Evolutionary conservation across 495 filamentous ascomycete species (phyloP), one percentile per base, ranked within the genome.

Genomic region (Aspergillus egyptiacus): DNA sequence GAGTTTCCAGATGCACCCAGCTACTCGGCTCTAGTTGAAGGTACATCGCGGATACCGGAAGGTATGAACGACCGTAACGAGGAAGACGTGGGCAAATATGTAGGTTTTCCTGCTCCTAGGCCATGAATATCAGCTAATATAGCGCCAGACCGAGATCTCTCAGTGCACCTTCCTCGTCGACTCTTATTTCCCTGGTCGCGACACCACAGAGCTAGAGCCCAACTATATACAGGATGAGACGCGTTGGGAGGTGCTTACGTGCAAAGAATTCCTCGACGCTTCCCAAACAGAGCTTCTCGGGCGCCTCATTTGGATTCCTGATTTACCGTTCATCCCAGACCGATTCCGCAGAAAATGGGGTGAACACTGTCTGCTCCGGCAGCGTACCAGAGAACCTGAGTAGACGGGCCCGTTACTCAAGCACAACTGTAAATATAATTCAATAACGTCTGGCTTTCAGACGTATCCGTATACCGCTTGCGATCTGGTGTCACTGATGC

Each of bases 51-150:
- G 44, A 76, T 86, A 1, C 86, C 91, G 2, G 67, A 72, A 14
- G 94, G 94, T 9, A 87, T 99, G 82, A 99, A 99, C 59, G 89
- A 96, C 62, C 77, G 80, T 44, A 99, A 99, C 62, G 71, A 80
- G 53, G 90, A 95, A 59, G 94, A 99, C 64, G 67, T 72, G 32
- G 77, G 76, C 15, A 97, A 99, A 83, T 91, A 97, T 59, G 87
- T 87, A 63, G 70, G 81, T 11, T 22, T 15, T 15, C 15, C 48
- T 22, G 25, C 17, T 17, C 45, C 35, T 57, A 32, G 50, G 31
- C n/a, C 10, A 37, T 30, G 9, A 3, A 6, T 2, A 9, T 17
- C 33, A 14, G 22, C 33, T 48, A 23, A 45, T 27, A 3, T 8
- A 20, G 28, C 42, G 50, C 33, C 40, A 87, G 85, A 69, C 81